Percentiles rank a stretch among this genome's conserved stretches.
Evolutionary conservation across 1,139 yeast genomes (phyloP).

Genomic region (Kazachstania sp.): DNA sequence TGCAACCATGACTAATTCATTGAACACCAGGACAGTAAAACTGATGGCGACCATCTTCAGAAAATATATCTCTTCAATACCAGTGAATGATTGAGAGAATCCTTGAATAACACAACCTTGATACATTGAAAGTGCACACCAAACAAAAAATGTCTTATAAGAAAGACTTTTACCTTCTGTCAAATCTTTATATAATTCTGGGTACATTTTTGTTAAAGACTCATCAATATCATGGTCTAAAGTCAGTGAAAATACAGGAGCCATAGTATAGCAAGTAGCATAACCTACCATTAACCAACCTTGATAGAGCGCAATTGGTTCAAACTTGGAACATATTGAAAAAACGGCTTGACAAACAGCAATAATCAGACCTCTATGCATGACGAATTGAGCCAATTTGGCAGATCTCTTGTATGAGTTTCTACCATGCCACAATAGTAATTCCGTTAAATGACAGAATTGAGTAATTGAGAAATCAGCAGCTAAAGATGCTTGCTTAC

Average conservation of each 20-base stretch:
- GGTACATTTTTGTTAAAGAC: constrained; percentile 79
- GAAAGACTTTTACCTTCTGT: constrained; percentile 83
- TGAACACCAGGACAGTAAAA: constrained; percentile 69
- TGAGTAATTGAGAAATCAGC: constrained; percentile 94
- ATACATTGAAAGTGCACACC: constrained; percentile 81
- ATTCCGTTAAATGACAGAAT: constrained; percentile 79
- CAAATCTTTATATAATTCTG: constrained; percentile 88
- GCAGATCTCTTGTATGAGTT: constrained; percentile 94
- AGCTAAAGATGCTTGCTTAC: constrained; percentile 92
- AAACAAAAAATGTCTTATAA: constrained; percentile 77
- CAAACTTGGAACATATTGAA: constrained; percentile 77
- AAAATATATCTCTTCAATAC: constrained; percentile 49
- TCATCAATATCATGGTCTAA: constrained; percentile 89
- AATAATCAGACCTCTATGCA: constrained; percentile 89
- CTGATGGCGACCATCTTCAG: constrained; percentile 76
- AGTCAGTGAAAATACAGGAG: constrained; percentile 91
- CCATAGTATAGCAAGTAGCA: constrained; percentile 96
- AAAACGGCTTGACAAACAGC: constrained; percentile 96
- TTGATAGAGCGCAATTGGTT: constrained; percentile 87
- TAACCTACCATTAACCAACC: constrained; percentile 99
- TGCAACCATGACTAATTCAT: constrained; percentile 91
- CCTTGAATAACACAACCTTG: constrained; percentile 84
- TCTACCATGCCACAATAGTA: constrained; percentile 95
- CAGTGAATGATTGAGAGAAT: constrained; percentile 65
- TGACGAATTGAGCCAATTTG: constrained; percentile 87